phyloP scores from a whole-genome alignment of 805 yeast species.

The Sugiyamaella mastotermitis region DNA sequence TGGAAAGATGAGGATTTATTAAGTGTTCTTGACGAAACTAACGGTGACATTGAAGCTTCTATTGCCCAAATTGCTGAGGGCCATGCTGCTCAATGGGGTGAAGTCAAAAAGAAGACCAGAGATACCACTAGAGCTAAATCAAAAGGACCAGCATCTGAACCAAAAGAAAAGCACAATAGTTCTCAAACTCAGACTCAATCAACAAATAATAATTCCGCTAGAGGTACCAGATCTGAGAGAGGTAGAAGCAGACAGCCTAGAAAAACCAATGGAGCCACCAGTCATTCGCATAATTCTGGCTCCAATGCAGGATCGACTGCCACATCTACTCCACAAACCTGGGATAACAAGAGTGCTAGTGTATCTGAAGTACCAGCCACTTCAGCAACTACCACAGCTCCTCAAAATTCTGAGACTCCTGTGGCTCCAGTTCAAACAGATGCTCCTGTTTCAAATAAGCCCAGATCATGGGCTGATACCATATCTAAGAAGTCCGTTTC shows the following conservation, averaged over 20 bases:
- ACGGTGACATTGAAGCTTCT: constrained; percentile 66
- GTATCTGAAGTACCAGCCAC: constrained; percentile 6
- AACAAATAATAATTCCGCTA: constrained; percentile 14
- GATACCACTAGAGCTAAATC: constrained; percentile 16
- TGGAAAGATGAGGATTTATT: constrained; percentile 85
- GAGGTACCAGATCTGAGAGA: constrained; percentile 19
- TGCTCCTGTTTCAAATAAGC: constrained; percentile 2
- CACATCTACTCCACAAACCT: constrained; percentile 9
- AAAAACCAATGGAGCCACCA: constrained; percentile 9
- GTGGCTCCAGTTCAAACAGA: constrained; percentile 14
- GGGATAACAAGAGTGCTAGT: constrained; percentile 4
- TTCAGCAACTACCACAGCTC: constrained; percentile 9
- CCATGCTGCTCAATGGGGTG: constrained; percentile 89
- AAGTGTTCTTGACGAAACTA: constrained; percentile 67
- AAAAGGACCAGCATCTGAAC: constrained; percentile 15
- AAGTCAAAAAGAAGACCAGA: constrained; percentile 53
- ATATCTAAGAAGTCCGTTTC: constrained; percentile 24
- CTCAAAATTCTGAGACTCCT: constrained; percentile 4
- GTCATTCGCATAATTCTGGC: constrained; percentile 16
- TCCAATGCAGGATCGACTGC: constrained; percentile 21
- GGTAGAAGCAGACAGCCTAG: constrained; percentile 18
- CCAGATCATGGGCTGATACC: constrained; percentile 36
- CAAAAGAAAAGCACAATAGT: neutral
- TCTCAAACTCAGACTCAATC: neutral
- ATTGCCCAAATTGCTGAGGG: constrained; percentile 87